Evolutionary conservation across 164 flowering plant species (phyloP).

Genomic region (Amborella trichopoda): DNA sequence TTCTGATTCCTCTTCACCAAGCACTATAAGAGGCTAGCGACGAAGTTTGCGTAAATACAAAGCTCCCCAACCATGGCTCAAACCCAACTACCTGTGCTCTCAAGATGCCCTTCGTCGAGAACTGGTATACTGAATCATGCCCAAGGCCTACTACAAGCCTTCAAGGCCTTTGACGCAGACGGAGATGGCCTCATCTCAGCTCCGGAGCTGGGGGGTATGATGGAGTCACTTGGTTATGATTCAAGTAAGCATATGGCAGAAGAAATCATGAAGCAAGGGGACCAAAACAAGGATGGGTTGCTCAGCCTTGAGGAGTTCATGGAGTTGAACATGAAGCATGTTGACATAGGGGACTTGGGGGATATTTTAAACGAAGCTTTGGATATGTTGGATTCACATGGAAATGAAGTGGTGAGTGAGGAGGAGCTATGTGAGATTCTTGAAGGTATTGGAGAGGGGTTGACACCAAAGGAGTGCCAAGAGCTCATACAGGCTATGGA

Average conservation of each 20-base stretch:
- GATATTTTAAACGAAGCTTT: background rate
- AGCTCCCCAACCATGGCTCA: too few species aligned
- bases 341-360: background rate
- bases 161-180: constrained; percentile 2
- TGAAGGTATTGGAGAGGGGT: background rate
- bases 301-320: constrained; percentile 1
- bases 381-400: background rate
- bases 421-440: background rate
- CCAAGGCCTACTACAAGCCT: background rate
- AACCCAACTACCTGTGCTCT: too few species aligned
- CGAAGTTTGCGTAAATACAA: too few species aligned
- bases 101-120: background rate
- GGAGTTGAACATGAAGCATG: background rate
- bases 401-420: background rate
- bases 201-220: background rate
- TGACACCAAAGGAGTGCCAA: background rate
- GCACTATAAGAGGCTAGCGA: too few species aligned
- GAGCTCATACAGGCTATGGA: background rate
- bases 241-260: background rate
- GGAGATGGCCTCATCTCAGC: constrained; percentile 1
- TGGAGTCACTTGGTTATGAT: background rate
- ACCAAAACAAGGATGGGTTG: constrained; percentile 1
- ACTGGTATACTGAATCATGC: background rate
- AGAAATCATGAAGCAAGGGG: background rate
- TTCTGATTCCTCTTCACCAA: too few species aligned